Evolutionary conservation across 2,329 filamentous ascomycete species (phyloP).

Genomic region (Trichoderma sp.): DNA sequence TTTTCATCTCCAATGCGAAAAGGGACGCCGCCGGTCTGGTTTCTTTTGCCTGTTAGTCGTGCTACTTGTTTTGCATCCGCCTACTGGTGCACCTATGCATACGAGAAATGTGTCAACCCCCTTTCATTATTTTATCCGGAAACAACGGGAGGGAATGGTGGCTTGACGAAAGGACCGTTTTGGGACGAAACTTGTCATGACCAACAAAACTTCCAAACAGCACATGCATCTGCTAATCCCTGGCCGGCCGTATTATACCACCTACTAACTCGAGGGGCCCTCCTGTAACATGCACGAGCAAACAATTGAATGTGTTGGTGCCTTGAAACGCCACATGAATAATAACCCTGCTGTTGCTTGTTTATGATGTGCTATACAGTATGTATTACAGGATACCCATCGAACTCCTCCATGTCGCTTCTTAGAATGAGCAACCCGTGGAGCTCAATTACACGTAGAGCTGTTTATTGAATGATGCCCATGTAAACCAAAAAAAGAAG

Average conservation of each 20-base stretch:
- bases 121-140: neutral
- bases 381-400: neutral
- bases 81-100: neutral
- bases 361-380: neutral
- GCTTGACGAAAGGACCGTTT: neutral
- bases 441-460: neutral
- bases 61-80: neutral
- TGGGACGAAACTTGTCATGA: neutral
- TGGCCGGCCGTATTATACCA: no score
- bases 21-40: neutral
- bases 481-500: constrained; percentile 7
- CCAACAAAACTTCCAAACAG: neutral
- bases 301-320: neutral
- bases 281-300: neutral
- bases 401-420: neutral
- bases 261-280: no score
- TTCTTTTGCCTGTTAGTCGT: neutral
- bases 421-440: neutral
- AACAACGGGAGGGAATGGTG: neutral
- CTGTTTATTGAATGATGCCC: neutral
- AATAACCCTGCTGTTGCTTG: neutral
- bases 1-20: neutral
- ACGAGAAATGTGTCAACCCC: neutral
- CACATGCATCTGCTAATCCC: neutral
- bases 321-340: neutral